These are phyloP conservation scores for Bremia lactucae DNA, from an alignment of 352 stramenopile species.

Conservation along the genomic window DNA sequence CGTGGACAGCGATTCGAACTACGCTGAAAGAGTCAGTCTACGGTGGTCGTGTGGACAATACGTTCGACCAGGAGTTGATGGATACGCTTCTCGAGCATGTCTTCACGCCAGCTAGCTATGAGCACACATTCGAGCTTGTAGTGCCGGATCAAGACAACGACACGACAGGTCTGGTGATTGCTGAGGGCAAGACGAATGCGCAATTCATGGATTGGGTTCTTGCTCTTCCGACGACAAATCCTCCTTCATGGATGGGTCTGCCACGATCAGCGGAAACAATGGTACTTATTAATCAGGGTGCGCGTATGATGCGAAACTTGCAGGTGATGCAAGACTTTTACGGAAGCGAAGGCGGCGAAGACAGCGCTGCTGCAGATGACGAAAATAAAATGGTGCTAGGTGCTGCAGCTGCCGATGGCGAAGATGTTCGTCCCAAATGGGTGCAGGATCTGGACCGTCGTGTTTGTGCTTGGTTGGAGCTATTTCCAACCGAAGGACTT, in stretches of 20 bases:
- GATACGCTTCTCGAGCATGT: constrained; percentile 88
- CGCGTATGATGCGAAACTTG: constrained; percentile 68
- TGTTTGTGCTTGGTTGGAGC: constrained; percentile 44
- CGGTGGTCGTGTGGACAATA: constrained; percentile 94
- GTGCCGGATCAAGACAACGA: constrained; percentile 27
- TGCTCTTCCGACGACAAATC: constrained; percentile 80
- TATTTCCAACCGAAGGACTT: constrained; percentile 36
- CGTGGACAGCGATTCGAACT: constrained; percentile 95
- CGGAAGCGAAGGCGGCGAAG: constrained; percentile 42
- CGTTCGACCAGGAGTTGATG: constrained; percentile 93
- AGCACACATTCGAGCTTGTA: constrained; percentile 75
- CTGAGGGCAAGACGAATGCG: constrained; percentile 85
- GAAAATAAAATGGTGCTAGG: constrained; percentile 52
- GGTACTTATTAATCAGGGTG: constrained; percentile 74
- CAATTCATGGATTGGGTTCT: constrained; percentile 89
- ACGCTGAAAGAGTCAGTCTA: constrained; percentile 97
- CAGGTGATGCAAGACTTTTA: constrained; percentile 79
- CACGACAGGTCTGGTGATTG: constrained; percentile 51
- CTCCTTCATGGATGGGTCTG: constrained; percentile 88
- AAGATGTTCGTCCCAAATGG: constrained; percentile 63
- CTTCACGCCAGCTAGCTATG: constrained; percentile 93
- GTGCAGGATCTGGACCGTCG: constrained; percentile 70
- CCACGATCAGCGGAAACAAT: constrained; percentile 87
- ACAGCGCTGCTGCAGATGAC: constrained; percentile 24
- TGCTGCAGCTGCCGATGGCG: constrained; percentile 18